Conservation (phyloP, 2,329 filamentous ascomycete genomes). For the Gliomastix tumulicola region DNA sequence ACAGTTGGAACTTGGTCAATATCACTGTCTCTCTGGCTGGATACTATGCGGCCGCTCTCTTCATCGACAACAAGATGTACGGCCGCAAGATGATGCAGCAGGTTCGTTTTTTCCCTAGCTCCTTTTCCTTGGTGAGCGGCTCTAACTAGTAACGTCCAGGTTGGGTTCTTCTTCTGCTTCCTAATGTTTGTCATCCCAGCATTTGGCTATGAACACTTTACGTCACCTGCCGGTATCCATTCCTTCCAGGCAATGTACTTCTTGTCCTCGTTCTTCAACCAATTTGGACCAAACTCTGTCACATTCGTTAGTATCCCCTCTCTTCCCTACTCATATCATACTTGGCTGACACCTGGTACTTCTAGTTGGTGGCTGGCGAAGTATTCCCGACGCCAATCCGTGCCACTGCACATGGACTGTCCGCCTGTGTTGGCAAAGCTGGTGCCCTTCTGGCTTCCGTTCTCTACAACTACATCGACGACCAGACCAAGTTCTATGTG, state of each 20-base stretch:
- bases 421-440: slow-evolving; percentile 83
- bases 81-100: slow-evolving; percentile 96
- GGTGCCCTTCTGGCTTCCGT: slow-evolving; percentile 83
- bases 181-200: slow-evolving; percentile 88
- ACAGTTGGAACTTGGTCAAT: slow-evolving; percentile 92
- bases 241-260: slow-evolving; percentile 99
- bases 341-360: no score
- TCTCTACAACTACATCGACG: slow-evolving; percentile 90
- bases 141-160: no score
- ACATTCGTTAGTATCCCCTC: no score
- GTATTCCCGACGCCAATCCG: slow-evolving; percentile 94
- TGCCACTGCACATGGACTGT: slow-evolving; percentile 89
- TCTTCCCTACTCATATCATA: no score
- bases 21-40: slow-evolving; percentile 77
- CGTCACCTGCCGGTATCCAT: slow-evolving; percentile 61
- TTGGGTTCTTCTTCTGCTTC: slow-evolving; percentile 91
- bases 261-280: slow-evolving; percentile 96
- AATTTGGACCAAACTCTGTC: slow-evolving; percentile 93
- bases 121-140: no score
- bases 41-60: slow-evolving; percentile 82
- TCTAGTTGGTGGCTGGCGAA: slow-evolving; percentile 88
- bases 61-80: slow-evolving; percentile 95
- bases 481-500: slow-evolving; percentile 78
- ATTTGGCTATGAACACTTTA: slow-evolving; percentile 85
- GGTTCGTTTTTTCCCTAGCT: no score